Percentiles rank a stretch among this genome's conserved stretches.
These are phyloP conservation scores for Bipolaris cookei DNA, from an alignment of 2,329 filamentous ascomycete genomes.

Conservation along the genomic window DNA sequence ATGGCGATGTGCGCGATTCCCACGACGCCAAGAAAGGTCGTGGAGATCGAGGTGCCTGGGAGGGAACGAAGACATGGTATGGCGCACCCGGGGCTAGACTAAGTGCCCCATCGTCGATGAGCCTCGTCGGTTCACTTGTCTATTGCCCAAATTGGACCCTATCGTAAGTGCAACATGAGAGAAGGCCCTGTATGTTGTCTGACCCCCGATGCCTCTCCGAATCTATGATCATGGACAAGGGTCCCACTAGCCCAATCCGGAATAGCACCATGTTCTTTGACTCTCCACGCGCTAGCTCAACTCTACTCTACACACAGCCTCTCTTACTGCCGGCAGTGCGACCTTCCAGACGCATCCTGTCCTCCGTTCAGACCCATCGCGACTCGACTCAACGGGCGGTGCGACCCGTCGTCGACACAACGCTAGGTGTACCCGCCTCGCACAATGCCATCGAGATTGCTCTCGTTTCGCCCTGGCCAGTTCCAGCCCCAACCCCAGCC, in stretches of 20 bases:
- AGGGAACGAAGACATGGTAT: conserved; percentile 9
- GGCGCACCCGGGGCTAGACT: conserved; percentile 16
- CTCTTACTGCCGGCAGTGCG: not conserved
- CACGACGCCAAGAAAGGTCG: conserved; percentile 22
- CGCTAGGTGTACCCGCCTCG: not conserved
- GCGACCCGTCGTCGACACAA: conserved; percentile 13
- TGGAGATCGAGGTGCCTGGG: conserved; percentile 23
- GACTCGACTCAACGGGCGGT: conserved; percentile 8
- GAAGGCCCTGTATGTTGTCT: conserved; percentile 1
- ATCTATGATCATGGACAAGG: conserved; percentile 12
- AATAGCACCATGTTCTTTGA: not conserved
- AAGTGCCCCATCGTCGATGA: conserved; percentile 26
- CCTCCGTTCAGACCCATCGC: not conserved
- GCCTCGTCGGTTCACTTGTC: conserved; percentile 10
- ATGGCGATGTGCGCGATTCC: conserved; percentile 26
- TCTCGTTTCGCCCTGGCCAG: not conserved
- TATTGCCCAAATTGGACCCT: conserved; percentile 8
- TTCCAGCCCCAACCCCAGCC: not conserved
- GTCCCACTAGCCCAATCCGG: not conserved
- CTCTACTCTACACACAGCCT: too few relatives aligned
- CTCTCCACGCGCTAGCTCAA: too few relatives aligned
- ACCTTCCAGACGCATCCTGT: conserved; percentile 3
- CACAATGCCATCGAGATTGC: conserved; percentile 18
- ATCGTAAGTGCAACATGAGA: conserved; percentile 9
- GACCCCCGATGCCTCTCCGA: conserved; percentile 4